A percentile compares a stretch with the other conserved stretches of the same genome.
Evolutionary conservation across 805 yeast genomes (phyloP).

Genomic region (Saccharomycopsis babjevae): DNA sequence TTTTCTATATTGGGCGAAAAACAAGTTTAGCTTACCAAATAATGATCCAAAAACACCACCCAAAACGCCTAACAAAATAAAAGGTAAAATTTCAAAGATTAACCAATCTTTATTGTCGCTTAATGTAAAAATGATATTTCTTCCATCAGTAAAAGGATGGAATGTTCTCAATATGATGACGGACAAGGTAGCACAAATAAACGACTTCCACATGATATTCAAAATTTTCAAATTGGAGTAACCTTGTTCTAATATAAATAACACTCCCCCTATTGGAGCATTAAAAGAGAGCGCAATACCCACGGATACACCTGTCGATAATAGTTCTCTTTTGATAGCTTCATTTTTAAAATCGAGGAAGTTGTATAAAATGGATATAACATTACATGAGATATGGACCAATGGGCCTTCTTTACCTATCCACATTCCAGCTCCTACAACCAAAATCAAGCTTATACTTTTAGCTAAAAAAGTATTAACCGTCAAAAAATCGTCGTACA

Average conservation of each 20-base stretch:
- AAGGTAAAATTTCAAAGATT: constrained; percentile 59
- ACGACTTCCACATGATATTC: constrained; percentile 71
- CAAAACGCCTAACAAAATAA: constrained; percentile 53
- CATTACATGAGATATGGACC: constrained; percentile 66
- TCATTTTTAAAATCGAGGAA: constrained; percentile 30
- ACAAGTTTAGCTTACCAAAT: constrained; percentile 39
- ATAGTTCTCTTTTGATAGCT: constrained; percentile 53
- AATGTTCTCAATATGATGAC: constrained; percentile 47
- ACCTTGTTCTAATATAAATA: constrained; percentile 63
- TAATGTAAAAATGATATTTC: constrained; percentile 54
- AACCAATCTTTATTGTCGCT: constrained; percentile 66
- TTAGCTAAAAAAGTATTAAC: constrained; percentile 44
- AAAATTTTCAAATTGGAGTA: constrained; percentile 54
- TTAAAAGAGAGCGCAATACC: constrained; percentile 82
- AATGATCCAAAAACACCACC: constrained; percentile 61
- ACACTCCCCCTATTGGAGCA: constrained; percentile 81
- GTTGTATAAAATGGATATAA: constrained; percentile 25
- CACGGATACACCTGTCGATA: constrained; percentile 70
- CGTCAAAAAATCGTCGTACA: constrained; percentile 43
- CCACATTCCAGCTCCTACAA: constrained; percentile 72
- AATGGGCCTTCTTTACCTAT: constrained; percentile 83
- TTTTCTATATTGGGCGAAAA: constrained; percentile 30
- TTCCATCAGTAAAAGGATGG: constrained; percentile 34
- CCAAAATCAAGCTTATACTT: constrained; percentile 46
- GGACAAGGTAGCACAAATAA: constrained; percentile 68